These are phyloP conservation scores for Mrakia blollopis DNA, from an alignment of 768 basidiomycete species.

Conservation along the genomic window DNA sequence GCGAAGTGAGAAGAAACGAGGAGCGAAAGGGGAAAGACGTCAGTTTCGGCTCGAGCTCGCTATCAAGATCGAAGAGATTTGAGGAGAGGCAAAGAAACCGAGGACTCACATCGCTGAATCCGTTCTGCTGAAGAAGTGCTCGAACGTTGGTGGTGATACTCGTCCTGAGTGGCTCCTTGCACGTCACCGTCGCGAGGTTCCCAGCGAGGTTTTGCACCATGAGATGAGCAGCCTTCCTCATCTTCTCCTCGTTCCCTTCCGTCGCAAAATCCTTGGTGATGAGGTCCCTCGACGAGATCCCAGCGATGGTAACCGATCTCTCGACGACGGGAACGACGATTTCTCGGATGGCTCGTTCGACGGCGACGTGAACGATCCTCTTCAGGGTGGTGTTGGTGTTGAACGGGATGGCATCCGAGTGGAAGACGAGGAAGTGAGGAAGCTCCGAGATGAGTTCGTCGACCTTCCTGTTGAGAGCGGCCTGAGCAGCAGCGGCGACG, in stretches of 20 bases:
- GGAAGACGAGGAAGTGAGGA: constrained; percentile 66
- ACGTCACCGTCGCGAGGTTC: constrained; percentile 91
- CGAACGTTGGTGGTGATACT: constrained; percentile 85
- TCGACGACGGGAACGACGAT: constrained; percentile 97
- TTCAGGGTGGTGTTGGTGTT: constrained; percentile 73
- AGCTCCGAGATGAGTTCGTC: constrained; percentile 51
- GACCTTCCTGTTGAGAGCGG: constrained; percentile 42
- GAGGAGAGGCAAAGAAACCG: neutral
- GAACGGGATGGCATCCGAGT: constrained; percentile 64
- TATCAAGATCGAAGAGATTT: too few species aligned
- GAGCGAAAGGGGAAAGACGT: too few species aligned
- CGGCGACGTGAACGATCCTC: constrained; percentile 79
- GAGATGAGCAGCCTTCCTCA: constrained; percentile 84
- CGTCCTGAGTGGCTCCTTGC: constrained; percentile 91
- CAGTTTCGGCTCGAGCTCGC: too few species aligned
- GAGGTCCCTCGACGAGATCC: constrained; percentile 92
- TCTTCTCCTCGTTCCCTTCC: constrained; percentile 80
- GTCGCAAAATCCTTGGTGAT: constrained; percentile 94
- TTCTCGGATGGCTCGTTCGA: constrained; percentile 92
- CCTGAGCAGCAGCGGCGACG: constrained; percentile 44
- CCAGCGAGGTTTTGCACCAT: constrained; percentile 98
- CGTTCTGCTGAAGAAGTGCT: constrained; percentile 74
- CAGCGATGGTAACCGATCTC: constrained; percentile 94
- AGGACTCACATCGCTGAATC: constrained; percentile 69
- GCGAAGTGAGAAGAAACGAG: constrained; percentile 24